Evolutionary conservation across 1,284 basidiomycete species (phyloP), one percentile per base, ranked within the genome.

Genomic region (Austroboletus novae-zelandiae): DNA sequence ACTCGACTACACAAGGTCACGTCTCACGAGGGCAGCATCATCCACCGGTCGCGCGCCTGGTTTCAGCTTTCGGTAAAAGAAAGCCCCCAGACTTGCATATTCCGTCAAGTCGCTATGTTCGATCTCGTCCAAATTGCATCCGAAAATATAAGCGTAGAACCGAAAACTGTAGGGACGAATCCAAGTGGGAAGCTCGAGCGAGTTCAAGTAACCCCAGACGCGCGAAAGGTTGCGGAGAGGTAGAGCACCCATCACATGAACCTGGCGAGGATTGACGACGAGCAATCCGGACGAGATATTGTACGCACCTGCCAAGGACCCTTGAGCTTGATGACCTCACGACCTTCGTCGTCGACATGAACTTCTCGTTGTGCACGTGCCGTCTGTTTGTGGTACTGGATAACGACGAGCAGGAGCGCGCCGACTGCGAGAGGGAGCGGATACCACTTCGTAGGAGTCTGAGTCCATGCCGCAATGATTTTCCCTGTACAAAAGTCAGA

Each of bases 131-230:
- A 99, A 77, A 71, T 98, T 89, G 75, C 94, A 98, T 29, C 94
- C 94, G 65, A 99, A 99, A 30, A 87, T 79, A 61, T 75, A 82
- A 20, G 92, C 82, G 68, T 98, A 98, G 36, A 97, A 64, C 55
- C 81, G 80, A 77, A 95, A 89, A 35, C 94, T 91, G 62, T 84
- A 84, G 1, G 94, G 94, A 27, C 96, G 79, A 71, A 94, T 83
- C 96, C 95, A 99, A 50, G 96, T 79, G 23, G 96, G 97, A 2
- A 99, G 81, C 55, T 94, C 88, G 46, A 94, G 75, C 4, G 87
- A 90, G 74, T 98, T 99, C 52, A 97, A 66, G 71, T 94, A 95
- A 9, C 97, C 97, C 94, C 96, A 99, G 9, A 98, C 72, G 7
- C 95, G 87, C 23, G 94, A 98, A 64, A 98, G 84, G 58, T 93